Evolutionary conservation across 2,329 filamentous ascomycete genomes (phyloP).

Genomic region (Fusarium sp.): DNA sequence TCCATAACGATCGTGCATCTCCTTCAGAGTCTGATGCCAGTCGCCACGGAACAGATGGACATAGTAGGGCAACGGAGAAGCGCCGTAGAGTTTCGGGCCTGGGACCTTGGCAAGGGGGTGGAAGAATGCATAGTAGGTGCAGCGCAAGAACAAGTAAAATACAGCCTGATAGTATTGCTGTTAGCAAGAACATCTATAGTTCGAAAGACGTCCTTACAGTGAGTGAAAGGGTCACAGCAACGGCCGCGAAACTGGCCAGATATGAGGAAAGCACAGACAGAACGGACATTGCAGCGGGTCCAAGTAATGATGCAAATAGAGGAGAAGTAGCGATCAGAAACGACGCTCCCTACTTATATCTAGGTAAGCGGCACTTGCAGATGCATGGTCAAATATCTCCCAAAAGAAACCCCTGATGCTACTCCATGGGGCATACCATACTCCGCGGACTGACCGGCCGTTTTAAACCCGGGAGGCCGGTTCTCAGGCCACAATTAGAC

Average conservation of each 20-base stretch:
- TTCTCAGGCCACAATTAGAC: not conserved
- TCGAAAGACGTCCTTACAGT: not conserved
- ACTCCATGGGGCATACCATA: not conserved
- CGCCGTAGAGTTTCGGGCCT: not conserved
- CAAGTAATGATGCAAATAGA: not conserved
- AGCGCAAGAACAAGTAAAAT: not conserved
- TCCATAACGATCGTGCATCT: not conserved
- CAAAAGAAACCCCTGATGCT: not conserved
- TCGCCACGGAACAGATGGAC: not conserved
- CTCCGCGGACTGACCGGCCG: not conserved
- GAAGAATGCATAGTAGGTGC: not conserved
- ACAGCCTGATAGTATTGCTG: not conserved
- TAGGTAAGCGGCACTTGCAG: not conserved
- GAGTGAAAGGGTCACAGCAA: not conserved
- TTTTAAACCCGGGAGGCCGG: not conserved
- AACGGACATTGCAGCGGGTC: not conserved
- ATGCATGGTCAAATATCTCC: not conserved
- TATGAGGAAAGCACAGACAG: not conserved
- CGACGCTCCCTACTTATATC: not conserved
- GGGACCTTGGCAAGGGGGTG: not conserved
- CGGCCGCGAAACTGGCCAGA: not conserved
- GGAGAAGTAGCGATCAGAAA: not conserved
- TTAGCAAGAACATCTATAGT: not conserved
- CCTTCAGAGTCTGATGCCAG: not conserved
- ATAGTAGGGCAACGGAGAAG: not conserved